Base-by-base conservation (phyloP, 768 basidiomycete species). In the Mycena latifolia region DNA sequence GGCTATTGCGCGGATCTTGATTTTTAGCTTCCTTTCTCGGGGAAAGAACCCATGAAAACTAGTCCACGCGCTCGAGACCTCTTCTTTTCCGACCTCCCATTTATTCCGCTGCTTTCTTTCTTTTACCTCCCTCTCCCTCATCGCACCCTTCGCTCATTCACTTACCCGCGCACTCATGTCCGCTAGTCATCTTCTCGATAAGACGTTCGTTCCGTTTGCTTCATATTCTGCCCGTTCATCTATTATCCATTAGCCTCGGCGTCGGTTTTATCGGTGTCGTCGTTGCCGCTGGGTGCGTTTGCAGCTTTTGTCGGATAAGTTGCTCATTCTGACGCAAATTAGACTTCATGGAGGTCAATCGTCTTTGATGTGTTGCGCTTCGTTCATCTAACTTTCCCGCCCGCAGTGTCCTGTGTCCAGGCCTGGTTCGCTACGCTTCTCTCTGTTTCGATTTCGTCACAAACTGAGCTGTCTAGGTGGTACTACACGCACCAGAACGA, bases 401-500 rank as follows among this genome's bases (percentile, higher is more conserved):
- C 22, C 9, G 35, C 47, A 89, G 88, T 88, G n/a, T 85, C 85
- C 9, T 78, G 79, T 43, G 75, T 88, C 29, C 88, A 89, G 72
- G 79, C 82, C 1, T 87, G 81, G 80, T 87, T 84, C 66, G 61
- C 35, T 25, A 35, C 43, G 18, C n/a, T 50, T 9, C 31, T 41
- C 52, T 46, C 22, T 24, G 22, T 22, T 28, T 52, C 58, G 9
- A 51, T 9, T 31, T 37, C 33, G 11, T 6, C 14, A 39, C 37
- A 5, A 43, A 43, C 20, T 8, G 2, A 18, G n/a, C 33, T 41
- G 37, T 43, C 12, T 25, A 69, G 69, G 69, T 70, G 65, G 64
- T 89, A 89, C 69, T 88, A 75, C 61, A 78, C 76, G 18, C 81
- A 88, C 70, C 82, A 85, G 56, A 77, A 75, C 27, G 88, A 89